Evolutionary conservation across 2,329 filamentous ascomycete species (phyloP), one percentile per base, ranked within the genome.

Genomic region (Tolypocladium amazonense): DNA sequence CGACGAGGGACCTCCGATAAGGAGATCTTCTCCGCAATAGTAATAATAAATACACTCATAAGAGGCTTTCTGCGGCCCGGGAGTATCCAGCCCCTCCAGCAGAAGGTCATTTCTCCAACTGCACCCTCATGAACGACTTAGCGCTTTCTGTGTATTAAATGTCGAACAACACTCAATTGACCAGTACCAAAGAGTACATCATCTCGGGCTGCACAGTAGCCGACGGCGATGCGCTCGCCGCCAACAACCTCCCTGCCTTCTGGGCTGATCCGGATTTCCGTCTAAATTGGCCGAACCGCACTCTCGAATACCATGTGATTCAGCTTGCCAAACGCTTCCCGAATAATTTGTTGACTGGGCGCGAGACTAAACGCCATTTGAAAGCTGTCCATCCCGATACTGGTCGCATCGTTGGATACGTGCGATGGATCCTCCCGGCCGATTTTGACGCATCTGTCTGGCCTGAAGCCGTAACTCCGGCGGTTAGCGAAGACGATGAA

Each of bases 391-490:
- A 66, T 52, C 58, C 43, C 41, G 61, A 65, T 43, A 66, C 64
- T 2, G 66, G 65, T 35, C 39, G 41, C n/a, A 59, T 67, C 5
- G 56, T 67, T 27, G 66, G 65, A 11, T 67, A 67, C 58, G 62
- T 58, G 37, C 61, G 63, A 23, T 67, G 66, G 62, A 61, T 63
- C 52, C 64, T 67, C 25, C 66, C 65, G 14, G 56, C 58, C 12
- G 60, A 58, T 6, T 60, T 43, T 37, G 57, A 56, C 27, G 56
- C 59, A 20, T 38, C 45, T 23, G 56, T 57, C 43, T 64, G 63
- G 63, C 56, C 58, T 35, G 59, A 62, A 25, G 62, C 58, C 23
- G 58, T 61, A 57, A 61, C 60, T 37, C 50, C 62, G 20, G 63
- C 59, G 37, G 62, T 63, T 27, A 60, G 62, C 57, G 56, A 50